Percentiles rank a stretch among this genome's conserved stretches.
These are phyloP conservation scores for Setomelanomma holmii DNA, from an alignment of 2,329 filamentous ascomycete genomes.

Conservation along the genomic window DNA sequence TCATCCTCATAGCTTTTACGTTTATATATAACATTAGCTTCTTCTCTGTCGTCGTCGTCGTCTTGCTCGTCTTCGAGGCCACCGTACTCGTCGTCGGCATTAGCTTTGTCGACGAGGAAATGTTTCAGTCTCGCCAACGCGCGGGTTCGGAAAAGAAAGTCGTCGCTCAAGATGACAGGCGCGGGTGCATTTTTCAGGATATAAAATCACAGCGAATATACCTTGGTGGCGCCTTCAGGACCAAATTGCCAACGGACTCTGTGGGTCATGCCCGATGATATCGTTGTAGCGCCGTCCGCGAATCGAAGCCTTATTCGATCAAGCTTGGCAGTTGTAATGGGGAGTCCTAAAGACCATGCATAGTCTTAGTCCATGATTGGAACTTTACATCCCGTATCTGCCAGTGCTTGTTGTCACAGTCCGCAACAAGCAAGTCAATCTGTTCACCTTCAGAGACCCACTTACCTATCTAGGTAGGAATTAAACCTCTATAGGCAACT, in stretches of 20 bases:
- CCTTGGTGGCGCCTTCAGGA: neutral
- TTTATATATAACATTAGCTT: no score
- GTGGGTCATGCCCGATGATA: conserved; percentile 18
- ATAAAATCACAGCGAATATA: conserved; percentile 11
- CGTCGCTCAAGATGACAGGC: conserved; percentile 15
- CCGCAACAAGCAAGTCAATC: no score
- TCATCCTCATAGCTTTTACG: no score
- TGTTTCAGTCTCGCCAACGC: conserved; percentile 6
- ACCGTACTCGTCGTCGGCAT: conserved; percentile 5
- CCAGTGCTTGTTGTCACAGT: conserved; percentile 13
- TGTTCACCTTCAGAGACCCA: no score
- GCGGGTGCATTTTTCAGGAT: conserved; percentile 15
- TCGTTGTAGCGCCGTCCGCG: conserved; percentile 15
- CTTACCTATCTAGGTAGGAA: no score
- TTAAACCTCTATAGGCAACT: no score
- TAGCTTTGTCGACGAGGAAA: conserved; percentile 6
- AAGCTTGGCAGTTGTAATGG: neutral
- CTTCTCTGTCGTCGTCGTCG: no score
- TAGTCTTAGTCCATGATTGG: conserved; percentile 21
- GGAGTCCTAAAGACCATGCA: conserved; percentile 4
- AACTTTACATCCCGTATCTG: conserved; percentile 15
- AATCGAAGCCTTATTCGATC: conserved; percentile 7
- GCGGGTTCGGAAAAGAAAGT: conserved; percentile 11
- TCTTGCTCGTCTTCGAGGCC: no score
- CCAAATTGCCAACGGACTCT: conserved; percentile 21